Percentiles rank a stretch among this genome's conserved stretches.
Conservation (phyloP, 169 alveolate genomes). For the Cryptosporidium tyzzeri region DNA sequence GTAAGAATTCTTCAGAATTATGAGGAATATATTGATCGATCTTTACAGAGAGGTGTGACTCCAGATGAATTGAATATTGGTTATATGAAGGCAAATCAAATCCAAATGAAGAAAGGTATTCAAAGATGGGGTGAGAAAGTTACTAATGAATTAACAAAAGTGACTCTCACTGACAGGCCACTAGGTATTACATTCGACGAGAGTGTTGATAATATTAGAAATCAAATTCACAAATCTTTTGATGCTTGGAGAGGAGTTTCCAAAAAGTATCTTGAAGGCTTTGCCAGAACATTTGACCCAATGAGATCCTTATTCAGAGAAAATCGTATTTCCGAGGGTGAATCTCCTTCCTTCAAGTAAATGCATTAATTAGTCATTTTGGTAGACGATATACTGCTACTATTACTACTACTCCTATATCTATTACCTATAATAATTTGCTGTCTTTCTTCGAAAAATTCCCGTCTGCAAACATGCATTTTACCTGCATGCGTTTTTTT, state of each 20-base stretch:
- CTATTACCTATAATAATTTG: background rate
- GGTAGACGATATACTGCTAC: conserved; percentile 1
- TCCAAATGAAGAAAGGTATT: conserved; percentile 89
- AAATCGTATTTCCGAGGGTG: conserved; percentile 51
- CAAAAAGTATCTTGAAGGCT: conserved; percentile 80
- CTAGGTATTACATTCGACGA: conserved; percentile 80
- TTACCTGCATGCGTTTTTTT: background rate
- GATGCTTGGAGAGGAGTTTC: conserved; percentile 82
- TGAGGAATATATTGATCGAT: conserved; percentile 93
- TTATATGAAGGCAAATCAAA: conserved; percentile 88
- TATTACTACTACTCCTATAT: background rate
- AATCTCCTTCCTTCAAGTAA: conserved; percentile 51
- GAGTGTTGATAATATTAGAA: conserved; percentile 82
- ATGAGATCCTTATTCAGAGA: conserved; percentile 77
- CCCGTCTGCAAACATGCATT: too few species aligned
- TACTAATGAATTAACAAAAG: conserved; percentile 87
- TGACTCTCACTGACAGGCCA: conserved; percentile 89
- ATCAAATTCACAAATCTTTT: conserved; percentile 80
- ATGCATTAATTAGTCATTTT: background rate
- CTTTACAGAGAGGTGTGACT: conserved; percentile 93
- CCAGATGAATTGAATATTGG: conserved; percentile 94
- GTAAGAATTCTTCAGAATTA: conserved; percentile 94
- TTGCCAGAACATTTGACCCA: conserved; percentile 83
- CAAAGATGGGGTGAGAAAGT: conserved; percentile 89
- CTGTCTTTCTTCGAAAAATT: too few species aligned